A percentile compares a stretch with the other conserved stretches of the same genome.
Evolutionary conservation across 306 rosid genomes (phyloP).

Genomic region (Carpinus fangiana): DNA sequence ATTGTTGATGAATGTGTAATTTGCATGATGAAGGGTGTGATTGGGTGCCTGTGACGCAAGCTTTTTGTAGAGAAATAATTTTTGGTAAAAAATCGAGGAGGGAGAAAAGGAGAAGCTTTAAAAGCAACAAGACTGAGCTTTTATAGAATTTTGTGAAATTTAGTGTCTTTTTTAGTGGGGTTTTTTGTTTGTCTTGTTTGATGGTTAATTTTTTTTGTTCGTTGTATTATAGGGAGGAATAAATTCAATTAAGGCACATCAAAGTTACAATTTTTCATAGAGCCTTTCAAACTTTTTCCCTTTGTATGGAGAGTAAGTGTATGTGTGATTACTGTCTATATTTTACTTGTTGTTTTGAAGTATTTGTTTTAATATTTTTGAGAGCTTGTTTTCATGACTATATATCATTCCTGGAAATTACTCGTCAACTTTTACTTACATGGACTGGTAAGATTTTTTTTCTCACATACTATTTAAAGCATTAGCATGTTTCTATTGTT

Average conservation of each 20-base stretch:
- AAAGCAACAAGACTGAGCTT: conserved; percentile 76
- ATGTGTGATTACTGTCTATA: no score
- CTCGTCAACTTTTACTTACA: no score
- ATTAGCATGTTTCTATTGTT: no score
- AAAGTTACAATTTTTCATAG: no score
- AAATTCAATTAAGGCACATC: conserved; percentile 49
- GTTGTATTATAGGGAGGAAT: conserved; percentile 67
- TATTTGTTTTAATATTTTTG: no score
- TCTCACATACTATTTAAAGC: no score
- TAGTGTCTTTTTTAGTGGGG: background rate
- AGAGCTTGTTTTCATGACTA: no score
- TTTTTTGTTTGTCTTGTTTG: background rate
- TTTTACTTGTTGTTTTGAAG: no score
- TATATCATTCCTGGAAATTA: no score
- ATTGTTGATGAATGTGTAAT: background rate
- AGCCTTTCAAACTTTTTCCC: no score
- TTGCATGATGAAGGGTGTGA: background rate
- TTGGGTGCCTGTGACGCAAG: background rate
- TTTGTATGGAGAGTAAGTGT: no score
- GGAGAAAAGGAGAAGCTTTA: conserved; percentile 98
- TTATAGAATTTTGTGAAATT: conserved; percentile 3
- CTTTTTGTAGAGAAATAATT: conserved; percentile 71
- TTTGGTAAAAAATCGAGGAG: conserved; percentile 88
- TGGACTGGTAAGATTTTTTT: no score
- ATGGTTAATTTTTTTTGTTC: background rate